Conservation (phyloP, 371 early-diverging fungal genomes). For the Syncephalastrum monosporum region DNA sequence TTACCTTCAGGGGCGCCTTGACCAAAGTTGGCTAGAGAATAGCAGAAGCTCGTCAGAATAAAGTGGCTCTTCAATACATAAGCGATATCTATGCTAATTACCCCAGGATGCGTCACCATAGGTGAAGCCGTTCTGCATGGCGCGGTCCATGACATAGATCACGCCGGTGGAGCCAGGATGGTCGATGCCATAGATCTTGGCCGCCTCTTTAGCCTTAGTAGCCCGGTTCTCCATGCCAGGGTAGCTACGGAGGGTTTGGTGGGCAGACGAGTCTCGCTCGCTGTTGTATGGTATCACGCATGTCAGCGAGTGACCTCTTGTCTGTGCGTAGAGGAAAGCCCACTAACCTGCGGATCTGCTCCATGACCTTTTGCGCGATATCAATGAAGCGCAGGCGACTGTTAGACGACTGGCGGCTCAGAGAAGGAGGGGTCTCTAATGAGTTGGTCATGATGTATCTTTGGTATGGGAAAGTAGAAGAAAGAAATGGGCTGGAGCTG, state of each 20-base stretch:
- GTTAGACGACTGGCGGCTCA: too few relatives aligned
- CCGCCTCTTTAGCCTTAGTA: constrained; percentile 3
- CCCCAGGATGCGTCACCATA: constrained; percentile 42
- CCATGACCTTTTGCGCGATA: constrained; percentile 28
- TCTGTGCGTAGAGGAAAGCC: not conserved
- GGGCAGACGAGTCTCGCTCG: constrained; percentile 23
- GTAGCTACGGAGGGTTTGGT: constrained; percentile 18
- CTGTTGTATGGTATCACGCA: constrained; percentile 3
- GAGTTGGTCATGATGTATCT: constrained; percentile 11
- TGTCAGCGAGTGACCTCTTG: not conserved
- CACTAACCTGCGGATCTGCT: constrained; percentile 23
- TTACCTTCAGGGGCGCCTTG: constrained; percentile 58
- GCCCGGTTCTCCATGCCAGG: constrained; percentile 22
- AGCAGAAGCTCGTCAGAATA: not conserved
- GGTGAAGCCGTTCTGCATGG: constrained; percentile 39
- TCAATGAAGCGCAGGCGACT: constrained; percentile 15
- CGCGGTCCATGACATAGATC: constrained; percentile 54
- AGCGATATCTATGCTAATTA: constrained; percentile 5
- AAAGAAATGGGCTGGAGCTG: constrained; percentile 3
- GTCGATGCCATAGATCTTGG: constrained; percentile 30
- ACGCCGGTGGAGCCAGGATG: constrained; percentile 51
- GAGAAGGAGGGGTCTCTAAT: too few relatives aligned
- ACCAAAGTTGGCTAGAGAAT: constrained; percentile 46
- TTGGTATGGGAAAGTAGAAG: constrained; percentile 2
- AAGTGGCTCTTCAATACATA: not conserved